Evolutionary conservation across 2,329 filamentous ascomycete genomes (phyloP), one percentile per base, ranked within the genome.

Genomic region (Xylaria digitata): DNA sequence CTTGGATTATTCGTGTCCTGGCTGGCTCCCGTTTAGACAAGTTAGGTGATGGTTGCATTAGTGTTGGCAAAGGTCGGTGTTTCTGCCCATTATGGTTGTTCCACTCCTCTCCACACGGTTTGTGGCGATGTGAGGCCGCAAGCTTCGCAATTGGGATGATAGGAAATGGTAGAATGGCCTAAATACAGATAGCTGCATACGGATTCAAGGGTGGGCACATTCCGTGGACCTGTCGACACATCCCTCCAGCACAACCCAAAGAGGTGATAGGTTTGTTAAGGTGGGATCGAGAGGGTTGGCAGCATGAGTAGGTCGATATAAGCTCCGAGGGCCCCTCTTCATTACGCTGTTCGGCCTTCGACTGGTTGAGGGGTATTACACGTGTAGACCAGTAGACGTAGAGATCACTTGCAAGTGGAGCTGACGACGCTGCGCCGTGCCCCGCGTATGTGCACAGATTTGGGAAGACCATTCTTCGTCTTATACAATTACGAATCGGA

Each of bases 281-380:
- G 52, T 61, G 40, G 58, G 23, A 61, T 50, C 7, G 37, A 26
- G 52, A 46, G 21, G 17, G 48, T 30, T 40, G 43, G 64, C 30
- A n/a, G 21, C 53, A 49, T 40, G 40, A 45, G 8, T 48, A 37
- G 11, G 46, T 62, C 26, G 43, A 46, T 65, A 64, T 59, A 52
- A 59, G 52, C 37, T 30, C 61, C 34, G 42, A 48, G 40, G 32
- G 15, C 42, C 59, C 56, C 46, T 60, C 58, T 34, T 26, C 26
- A 55, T 19, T 59, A 61, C 57, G 53, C 40, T 30, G 37, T 11
- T n/a, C 55, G 17, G 6, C 53, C 30, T 62, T 67, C 56, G 62
- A 70, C 56, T 70, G 68, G 68, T 40, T 26, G 46, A 34, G 19
- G 43, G n/a, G 30, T 13, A 49, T 63, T 70, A 70, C 68, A 70